These are phyloP conservation scores for Ormosia emarginata DNA, from an alignment of 306 rosid species.

Conservation along the genomic window DNA sequence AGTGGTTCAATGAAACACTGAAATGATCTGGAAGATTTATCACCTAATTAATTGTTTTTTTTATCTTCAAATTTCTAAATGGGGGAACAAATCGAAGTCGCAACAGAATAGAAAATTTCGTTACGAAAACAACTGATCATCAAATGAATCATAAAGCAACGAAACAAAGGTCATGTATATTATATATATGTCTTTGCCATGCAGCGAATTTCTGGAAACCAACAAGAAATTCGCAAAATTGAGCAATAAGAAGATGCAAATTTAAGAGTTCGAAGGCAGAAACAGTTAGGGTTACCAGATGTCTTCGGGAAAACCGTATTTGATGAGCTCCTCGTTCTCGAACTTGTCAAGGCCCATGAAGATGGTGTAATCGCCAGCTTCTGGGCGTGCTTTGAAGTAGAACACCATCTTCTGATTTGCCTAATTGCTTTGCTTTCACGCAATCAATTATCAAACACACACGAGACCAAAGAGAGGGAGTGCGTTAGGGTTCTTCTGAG, in stretches of 20 bases:
- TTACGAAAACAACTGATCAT: not conserved
- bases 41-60: not conserved
- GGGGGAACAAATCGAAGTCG: not conserved
- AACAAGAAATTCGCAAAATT: not conserved
- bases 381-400: slow-evolving; percentile 98
- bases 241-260: not conserved
- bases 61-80: not conserved
- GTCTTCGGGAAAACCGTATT: slow-evolving; percentile 89
- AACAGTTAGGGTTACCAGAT: slow-evolving; percentile 60
- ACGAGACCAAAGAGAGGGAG: slow-evolving; percentile 3
- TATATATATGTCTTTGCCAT: not conserved
- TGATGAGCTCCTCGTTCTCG: slow-evolving; percentile 99
- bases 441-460: not conserved
- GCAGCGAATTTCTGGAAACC: not conserved
- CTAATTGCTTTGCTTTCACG: slow-evolving; percentile 2
- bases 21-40: not conserved
- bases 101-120: not conserved
- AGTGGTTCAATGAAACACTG: not conserved
- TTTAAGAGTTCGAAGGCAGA: not conserved
- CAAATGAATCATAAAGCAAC: not conserved
- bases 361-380: slow-evolving; percentile 89
- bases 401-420: slow-evolving; percentile 53
- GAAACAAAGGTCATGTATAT: not conserved
- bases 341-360: slow-evolving; percentile 98
- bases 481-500: slow-evolving; percentile 42